Evolutionary conservation across 495 filamentous ascomycete genomes (phyloP), one percentile per base, ranked within the genome.

Genomic region (Penicillium waksmanii): DNA sequence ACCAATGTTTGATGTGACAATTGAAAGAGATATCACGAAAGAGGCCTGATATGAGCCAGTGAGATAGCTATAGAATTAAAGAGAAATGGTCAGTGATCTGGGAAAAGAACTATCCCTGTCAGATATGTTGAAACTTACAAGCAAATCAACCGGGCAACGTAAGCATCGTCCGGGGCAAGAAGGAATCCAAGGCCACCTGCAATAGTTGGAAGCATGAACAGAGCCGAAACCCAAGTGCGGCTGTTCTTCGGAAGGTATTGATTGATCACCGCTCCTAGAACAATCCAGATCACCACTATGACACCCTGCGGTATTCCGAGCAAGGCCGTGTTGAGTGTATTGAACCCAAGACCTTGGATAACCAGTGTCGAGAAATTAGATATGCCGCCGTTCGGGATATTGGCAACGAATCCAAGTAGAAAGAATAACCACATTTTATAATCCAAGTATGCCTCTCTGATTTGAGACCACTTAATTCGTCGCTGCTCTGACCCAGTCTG

Each of bases 1-100:
- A 1, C 75, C 82, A 51, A 73, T 79, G 55, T 84, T 84, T 11
- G 73, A 75, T 0, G 82, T 87, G 4, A 77, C 69, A 13, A 89
- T 71, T 11, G 80, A 83, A 35, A 86, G 73, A 1, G 79, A 75
- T 38, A 87, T 69, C 12, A 85, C 82, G 34, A 82, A 85, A 0
- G 85, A 81, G 1, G 83, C 85, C 55, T 84, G 82, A 60, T 86
- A 87, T 1, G 81, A 80, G 0, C 82, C 80, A 0, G 79, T 78
- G 15, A 84, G 65, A 56, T 81, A 76, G 61, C 83, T 55, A 23
- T 15, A n/a, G 36, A 51, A 33, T 17, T 23, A 21, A 18, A 3
- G 31, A 19, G 9, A 35, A n/a, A 38, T 6, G 27, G 8, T 31
- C 8, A 31, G 27, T 9, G 3, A 31, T 31, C 8, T 31, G 27